These are phyloP conservation scores for Cercospora brassicicola DNA, from an alignment of 2,329 filamentous ascomycete genomes.

Conservation along the genomic window DNA sequence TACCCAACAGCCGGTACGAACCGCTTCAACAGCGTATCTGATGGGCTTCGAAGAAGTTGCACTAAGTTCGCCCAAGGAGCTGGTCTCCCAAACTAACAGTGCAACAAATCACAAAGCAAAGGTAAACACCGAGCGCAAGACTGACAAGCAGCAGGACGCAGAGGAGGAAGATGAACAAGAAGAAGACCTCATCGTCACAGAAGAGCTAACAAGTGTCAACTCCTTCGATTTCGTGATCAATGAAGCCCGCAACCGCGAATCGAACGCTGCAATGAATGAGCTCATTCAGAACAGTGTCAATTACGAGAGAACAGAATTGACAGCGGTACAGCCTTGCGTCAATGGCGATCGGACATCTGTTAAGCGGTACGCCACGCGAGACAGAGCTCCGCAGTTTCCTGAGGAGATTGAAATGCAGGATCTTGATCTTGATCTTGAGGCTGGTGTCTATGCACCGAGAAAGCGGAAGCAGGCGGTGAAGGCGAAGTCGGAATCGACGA, in stretches of 20 bases:
- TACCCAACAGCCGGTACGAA: not conserved
- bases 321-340: not conserved
- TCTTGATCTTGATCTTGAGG: not conserved
- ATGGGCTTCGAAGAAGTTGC: slow-evolving; percentile 20
- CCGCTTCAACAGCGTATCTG: not conserved
- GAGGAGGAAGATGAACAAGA: slow-evolving; percentile 6
- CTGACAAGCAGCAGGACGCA: not conserved
- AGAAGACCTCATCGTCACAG: slow-evolving; percentile 8
- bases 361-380: not conserved
- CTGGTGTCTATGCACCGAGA: not conserved
- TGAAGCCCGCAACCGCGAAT: slow-evolving; percentile 8
- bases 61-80: not conserved
- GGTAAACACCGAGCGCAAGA: not conserved
- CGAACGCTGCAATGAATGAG: slow-evolving; percentile 7
- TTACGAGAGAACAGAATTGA: not conserved
- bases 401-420: slow-evolving; percentile 1
- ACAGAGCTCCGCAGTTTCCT: not conserved
- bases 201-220: slow-evolving; percentile 7
- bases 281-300: slow-evolving; percentile 5
- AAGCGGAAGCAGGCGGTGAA: not conserved
- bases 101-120: not conserved
- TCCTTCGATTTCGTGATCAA: slow-evolving; percentile 19
- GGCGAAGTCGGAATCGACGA: not conserved
- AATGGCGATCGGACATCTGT: not conserved
- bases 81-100: not conserved